A percentile compares a stretch with the other conserved stretches of the same genome.
phyloP scores from a whole-genome alignment of 768 basidiomycete species.

The Auriscalpium orientale region DNA sequence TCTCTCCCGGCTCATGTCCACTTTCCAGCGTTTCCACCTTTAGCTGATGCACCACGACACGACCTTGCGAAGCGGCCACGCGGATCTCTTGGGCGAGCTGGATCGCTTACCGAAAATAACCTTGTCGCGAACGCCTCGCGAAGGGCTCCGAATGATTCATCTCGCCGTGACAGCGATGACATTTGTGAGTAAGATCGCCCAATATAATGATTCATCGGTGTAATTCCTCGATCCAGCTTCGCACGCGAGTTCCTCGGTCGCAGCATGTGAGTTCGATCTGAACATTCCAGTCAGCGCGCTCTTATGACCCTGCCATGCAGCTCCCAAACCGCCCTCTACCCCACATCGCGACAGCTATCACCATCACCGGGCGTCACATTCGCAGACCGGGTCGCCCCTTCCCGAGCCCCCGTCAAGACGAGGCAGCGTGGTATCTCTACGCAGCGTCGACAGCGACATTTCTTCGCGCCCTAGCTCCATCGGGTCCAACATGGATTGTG shows the following conservation, averaged over 20 bases:
- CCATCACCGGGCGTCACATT: conserved; percentile 16
- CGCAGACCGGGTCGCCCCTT: conserved; percentile 11
- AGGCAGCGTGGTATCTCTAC: conserved; percentile 1
- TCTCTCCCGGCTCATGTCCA: background rate
- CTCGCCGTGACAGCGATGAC: conserved; percentile 7
- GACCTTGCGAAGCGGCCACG: too few relatives aligned
- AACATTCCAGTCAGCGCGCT: background rate
- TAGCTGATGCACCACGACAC: background rate
- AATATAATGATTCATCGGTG: background rate
- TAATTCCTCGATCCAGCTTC: background rate
- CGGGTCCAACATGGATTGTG: conserved; percentile 13
- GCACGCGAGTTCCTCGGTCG: background rate
- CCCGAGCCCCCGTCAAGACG: conserved; percentile 11
- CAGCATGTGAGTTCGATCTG: conserved; percentile 1
- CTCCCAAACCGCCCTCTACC: conserved; percentile 1
- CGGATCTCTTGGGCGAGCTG: conserved; percentile 3
- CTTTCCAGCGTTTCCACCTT: background rate
- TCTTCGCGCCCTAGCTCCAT: conserved; percentile 9
- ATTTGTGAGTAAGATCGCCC: background rate
- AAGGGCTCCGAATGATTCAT: background rate
- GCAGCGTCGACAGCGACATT: conserved; percentile 8
- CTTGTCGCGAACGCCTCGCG: conserved; percentile 5
- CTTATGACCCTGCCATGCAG: background rate
- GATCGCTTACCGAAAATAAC: conserved; percentile 12
- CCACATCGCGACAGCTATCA: conserved; percentile 13